These are phyloP conservation scores for Nicotiana undulata DNA, from an alignment of 257 asterid genomes.

Conservation along the genomic window DNA sequence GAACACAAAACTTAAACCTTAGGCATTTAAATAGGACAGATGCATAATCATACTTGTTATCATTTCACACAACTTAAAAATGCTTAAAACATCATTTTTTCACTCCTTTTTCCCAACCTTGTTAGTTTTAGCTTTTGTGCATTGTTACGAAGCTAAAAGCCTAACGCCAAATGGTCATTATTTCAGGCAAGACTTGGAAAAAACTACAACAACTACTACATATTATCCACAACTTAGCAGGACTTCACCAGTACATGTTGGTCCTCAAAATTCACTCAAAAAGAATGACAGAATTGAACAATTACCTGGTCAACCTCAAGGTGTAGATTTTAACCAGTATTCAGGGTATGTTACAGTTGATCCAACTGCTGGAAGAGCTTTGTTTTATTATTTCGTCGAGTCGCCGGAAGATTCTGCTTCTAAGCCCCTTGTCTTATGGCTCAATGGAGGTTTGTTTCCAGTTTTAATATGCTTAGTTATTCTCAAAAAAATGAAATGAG, in stretches of 20 bases:
- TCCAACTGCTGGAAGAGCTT: conserved; percentile 25
- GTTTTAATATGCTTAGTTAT: not conserved
- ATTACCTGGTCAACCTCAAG: conserved; percentile 40
- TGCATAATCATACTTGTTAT: not conserved
- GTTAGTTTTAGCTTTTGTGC: not conserved
- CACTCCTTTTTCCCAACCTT: not conserved
- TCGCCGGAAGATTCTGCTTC: conserved; percentile 24
- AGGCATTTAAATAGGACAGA: not conserved
- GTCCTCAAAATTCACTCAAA: conserved; percentile 9
- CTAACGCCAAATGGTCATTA: not conserved
- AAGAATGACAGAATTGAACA: conserved; percentile 5
- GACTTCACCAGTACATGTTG: conserved; percentile 1
- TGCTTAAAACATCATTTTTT: not conserved
- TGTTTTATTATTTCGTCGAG: conserved; percentile 47
- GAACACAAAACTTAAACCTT: not conserved
- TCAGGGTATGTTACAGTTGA: conserved; percentile 49
- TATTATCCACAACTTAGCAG: not conserved
- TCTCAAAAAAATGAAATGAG: too few species aligned
- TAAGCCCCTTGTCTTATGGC: conserved; percentile 45
- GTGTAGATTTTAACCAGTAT: conserved; percentile 35
- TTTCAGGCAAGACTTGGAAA: not conserved
- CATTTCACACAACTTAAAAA: not conserved
- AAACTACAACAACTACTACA: not conserved
- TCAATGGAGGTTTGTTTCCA: conserved; percentile 36
- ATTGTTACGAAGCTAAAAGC: not conserved